These are phyloP conservation scores for Candida stauntonica DNA, from an alignment of 805 yeast species.

Conservation along the genomic window DNA sequence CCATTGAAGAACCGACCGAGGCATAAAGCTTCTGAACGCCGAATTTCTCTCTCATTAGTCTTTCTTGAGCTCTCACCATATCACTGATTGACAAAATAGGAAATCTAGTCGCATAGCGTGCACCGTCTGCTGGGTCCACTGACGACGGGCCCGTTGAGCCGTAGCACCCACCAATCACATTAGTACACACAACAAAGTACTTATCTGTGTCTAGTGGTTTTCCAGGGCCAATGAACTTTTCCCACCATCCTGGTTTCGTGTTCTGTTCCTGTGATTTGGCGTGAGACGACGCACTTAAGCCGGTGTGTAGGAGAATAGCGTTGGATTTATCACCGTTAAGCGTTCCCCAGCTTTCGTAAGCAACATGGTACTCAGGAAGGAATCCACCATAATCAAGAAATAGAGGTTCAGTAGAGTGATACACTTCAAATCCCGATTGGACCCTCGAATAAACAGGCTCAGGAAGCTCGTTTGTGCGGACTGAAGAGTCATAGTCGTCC, in stretches of 20 bases:
- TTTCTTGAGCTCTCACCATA: conserved; percentile 85
- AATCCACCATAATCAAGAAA: conserved; percentile 79
- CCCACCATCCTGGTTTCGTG: conserved; percentile 91
- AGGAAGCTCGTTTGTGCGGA: conserved; percentile 50
- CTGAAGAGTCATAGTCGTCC: conserved; percentile 10
- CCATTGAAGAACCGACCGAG: conserved; percentile 89
- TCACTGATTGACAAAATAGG: conserved; percentile 84
- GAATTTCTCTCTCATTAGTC: conserved; percentile 57
- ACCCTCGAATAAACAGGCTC: conserved; percentile 80
- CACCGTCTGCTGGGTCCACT: conserved; percentile 59
- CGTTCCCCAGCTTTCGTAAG: conserved; percentile 90
- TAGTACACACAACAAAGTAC: conserved; percentile 82
- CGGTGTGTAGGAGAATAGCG: conserved; percentile 81
- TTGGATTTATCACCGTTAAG: conserved; percentile 61
- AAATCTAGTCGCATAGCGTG: conserved; percentile 78
- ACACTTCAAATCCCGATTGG: conserved; percentile 62
- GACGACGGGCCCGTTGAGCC: conserved; percentile 94
- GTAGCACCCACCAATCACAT: conserved; percentile 91
- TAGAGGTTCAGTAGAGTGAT: conserved; percentile 50
- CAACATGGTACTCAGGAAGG: conserved; percentile 72
- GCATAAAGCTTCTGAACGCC: conserved; percentile 66
- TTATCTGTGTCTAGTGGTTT: conserved; percentile 71
- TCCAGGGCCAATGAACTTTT: conserved; percentile 84
- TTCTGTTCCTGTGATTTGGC: conserved; percentile 77
- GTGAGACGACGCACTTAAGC: conserved; percentile 89